These are phyloP conservation scores for Puccinia coronata DNA, from an alignment of 1,284 basidiomycete species.

Conservation along the genomic window DNA sequence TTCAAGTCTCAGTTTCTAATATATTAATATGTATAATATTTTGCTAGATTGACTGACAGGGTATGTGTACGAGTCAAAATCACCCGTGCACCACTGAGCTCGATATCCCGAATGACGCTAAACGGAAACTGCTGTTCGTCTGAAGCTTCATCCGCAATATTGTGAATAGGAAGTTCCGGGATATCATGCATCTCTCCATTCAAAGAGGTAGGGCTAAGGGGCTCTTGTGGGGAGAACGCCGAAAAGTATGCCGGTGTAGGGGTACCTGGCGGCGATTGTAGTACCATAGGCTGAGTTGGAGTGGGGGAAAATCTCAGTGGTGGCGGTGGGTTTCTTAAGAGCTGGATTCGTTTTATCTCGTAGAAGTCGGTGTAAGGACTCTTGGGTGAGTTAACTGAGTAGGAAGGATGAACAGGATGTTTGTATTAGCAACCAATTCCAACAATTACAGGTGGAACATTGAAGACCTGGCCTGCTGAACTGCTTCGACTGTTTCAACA, in stretches of 20 bases:
- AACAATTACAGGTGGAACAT: background rate
- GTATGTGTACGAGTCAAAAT: slow-evolving; percentile 36
- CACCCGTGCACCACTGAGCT: slow-evolving; percentile 15
- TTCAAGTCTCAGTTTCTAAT: background rate
- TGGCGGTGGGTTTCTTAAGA: slow-evolving; percentile 26
- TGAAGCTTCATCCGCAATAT: slow-evolving; percentile 30
- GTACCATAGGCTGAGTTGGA: slow-evolving; percentile 17
- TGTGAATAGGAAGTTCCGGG: slow-evolving; percentile 13
- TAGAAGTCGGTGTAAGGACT: slow-evolving; percentile 27
- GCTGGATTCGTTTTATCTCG: slow-evolving; percentile 1
- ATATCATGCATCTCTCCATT: slow-evolving; percentile 18
- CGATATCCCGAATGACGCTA: slow-evolving; percentile 31
- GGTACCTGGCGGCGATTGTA: background rate
- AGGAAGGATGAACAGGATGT: background rate
- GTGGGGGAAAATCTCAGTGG: slow-evolving; percentile 21
- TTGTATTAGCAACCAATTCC: background rate
- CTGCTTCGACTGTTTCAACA: slow-evolving; percentile 25
- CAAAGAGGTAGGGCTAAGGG: background rate
- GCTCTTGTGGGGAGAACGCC: background rate
- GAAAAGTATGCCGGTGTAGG: background rate
- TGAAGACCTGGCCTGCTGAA: slow-evolving; percentile 12
- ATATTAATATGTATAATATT: no score
- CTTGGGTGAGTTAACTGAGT: slow-evolving; percentile 24
- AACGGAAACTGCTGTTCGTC: slow-evolving; percentile 26
- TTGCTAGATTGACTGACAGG: background rate